phyloP scores from a whole-genome alignment of 306 rosid genomes.

The Alnus glutinosa region DNA sequence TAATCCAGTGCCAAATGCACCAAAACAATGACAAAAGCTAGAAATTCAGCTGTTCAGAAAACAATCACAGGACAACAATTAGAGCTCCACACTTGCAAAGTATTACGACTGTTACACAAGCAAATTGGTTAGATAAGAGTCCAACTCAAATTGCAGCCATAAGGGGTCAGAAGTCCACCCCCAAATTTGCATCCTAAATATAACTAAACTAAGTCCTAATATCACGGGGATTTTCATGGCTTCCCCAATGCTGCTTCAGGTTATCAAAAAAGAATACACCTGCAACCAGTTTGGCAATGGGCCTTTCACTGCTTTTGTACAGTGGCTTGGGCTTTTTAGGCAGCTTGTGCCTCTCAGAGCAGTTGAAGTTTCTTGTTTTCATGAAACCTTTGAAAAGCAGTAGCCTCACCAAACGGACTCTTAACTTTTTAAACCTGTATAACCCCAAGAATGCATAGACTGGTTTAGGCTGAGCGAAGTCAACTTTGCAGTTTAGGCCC shows the following conservation, averaged over 20 bases:
- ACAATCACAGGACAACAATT: constrained; percentile 13
- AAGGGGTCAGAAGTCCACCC: neutral
- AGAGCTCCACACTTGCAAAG: constrained; percentile 11
- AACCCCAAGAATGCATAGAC: neutral
- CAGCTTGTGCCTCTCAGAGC: neutral
- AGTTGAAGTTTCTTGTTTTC: neutral
- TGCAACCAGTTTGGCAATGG: neutral
- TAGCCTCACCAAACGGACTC: neutral
- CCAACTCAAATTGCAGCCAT: neutral
- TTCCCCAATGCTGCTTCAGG: neutral
- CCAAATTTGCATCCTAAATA: neutral
- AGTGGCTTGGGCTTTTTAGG: neutral
- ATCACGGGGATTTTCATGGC: neutral
- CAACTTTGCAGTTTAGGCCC: neutral
- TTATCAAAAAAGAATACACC: neutral
- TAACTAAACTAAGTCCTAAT: neutral
- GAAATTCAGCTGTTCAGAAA: neutral
- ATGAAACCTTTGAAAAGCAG: neutral
- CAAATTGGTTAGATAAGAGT: neutral
- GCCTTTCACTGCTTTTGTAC: neutral
- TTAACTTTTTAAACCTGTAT: neutral
- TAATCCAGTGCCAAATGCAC: constrained; percentile 34
- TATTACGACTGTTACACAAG: constrained; percentile 19
- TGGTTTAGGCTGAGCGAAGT: neutral
- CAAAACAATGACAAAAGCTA: constrained; percentile 25